A percentile compares a stretch with the other conserved stretches of the same genome.
These are phyloP conservation scores for Xylariaceae sp. DNA, from an alignment of 2,329 filamentous ascomycete genomes.

Conservation along the genomic window DNA sequence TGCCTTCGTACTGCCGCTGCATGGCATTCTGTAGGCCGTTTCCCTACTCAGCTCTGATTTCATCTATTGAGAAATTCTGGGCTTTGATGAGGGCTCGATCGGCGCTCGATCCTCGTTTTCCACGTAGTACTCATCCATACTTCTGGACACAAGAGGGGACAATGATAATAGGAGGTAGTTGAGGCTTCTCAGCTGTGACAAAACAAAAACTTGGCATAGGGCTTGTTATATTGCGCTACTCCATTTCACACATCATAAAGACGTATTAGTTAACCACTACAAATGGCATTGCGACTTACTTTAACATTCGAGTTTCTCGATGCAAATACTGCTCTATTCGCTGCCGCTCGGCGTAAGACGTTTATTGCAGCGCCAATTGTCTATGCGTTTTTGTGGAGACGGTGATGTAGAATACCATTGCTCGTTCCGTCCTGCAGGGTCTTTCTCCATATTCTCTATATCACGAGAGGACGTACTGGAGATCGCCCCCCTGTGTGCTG, in stretches of 20 bases:
- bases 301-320: too few species aligned
- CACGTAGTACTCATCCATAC: slow-evolving; percentile 6
- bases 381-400: slow-evolving; percentile 11
- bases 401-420: background rate
- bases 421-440: slow-evolving; percentile 9
- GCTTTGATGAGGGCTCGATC: background rate
- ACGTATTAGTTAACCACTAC: too few species aligned
- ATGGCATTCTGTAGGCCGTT: background rate
- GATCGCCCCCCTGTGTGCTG: slow-evolving; percentile 10
- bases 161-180: slow-evolving; percentile 2
- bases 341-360: slow-evolving; percentile 4
- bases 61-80: slow-evolving; percentile 1
- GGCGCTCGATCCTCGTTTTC: background rate
- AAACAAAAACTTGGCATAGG: background rate
- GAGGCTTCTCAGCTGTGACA: slow-evolving; percentile 11
- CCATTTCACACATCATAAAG: too few species aligned
- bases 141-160: slow-evolving; percentile 10
- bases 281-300: too few species aligned
- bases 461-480: slow-evolving; percentile 7
- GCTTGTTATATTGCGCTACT: background rate
- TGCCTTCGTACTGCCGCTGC: background rate
- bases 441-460: slow-evolving; percentile 3
- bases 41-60: slow-evolving; percentile 2
- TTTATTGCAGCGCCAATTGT: slow-evolving; percentile 2
- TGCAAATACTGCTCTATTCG: too few species aligned